phyloP scores from a whole-genome alignment of 805 yeast genomes.

The Starmerella roubikii region DNA sequence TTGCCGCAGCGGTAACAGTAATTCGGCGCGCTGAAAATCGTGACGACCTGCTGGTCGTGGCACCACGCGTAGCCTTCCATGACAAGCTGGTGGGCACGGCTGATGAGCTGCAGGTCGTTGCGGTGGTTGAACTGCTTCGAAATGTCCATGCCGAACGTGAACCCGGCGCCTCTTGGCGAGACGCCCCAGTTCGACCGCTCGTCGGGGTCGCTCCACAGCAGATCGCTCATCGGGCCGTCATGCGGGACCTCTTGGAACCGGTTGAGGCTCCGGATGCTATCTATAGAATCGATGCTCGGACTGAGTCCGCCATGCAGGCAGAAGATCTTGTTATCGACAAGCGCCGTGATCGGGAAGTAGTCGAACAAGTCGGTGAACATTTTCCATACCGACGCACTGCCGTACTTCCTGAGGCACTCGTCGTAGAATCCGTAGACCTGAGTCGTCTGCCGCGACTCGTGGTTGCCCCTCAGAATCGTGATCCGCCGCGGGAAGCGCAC shows the following conservation, averaged over 20 bases:
- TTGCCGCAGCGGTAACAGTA: conserved; percentile 96
- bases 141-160: conserved; percentile 95
- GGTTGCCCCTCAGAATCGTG: conserved; percentile 89
- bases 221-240: conserved; percentile 96
- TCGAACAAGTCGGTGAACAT: conserved; percentile 86
- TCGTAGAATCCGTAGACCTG: conserved; percentile 95
- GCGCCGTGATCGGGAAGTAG: conserved; percentile 89
- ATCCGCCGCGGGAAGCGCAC: conserved; percentile 86
- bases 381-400: conserved; percentile 89
- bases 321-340: conserved; percentile 83
- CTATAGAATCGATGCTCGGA: conserved; percentile 91
- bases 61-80: conserved; percentile 97
- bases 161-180: conserved; percentile 97
- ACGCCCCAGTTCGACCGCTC: conserved; percentile 98
- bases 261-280: conserved; percentile 83
- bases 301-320: conserved; percentile 95
- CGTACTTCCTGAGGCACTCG: conserved; percentile 89
- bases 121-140: conserved; percentile 92
- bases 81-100: conserved; percentile 93
- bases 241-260: conserved; percentile 96
- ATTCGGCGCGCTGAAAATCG: conserved; percentile 90
- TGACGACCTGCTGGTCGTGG: conserved; percentile 86
- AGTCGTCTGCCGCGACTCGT: conserved; percentile 90
- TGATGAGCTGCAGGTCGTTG: conserved; percentile 72
- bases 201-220: conserved; percentile 94